Percentiles rank a stretch among this genome's conserved stretches.
Evolutionary conservation across 805 yeast species (phyloP).

Genomic region (Yueomyces sp.): DNA sequence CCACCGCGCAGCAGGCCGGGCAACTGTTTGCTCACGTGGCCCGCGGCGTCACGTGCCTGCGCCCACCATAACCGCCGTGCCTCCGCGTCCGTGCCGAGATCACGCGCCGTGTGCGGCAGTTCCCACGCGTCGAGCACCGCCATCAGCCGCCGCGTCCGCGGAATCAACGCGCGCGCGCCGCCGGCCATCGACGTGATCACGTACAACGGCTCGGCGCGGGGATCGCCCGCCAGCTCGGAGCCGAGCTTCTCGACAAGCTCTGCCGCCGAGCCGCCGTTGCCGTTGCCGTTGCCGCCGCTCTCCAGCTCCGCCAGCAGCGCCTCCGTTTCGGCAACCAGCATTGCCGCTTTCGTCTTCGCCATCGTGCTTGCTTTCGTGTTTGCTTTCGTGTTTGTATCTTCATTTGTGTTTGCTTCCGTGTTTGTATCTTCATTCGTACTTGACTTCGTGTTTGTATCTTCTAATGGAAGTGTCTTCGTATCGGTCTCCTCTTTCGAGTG

Average conservation of each 20-base stretch:
- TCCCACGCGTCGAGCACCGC: conserved; percentile 67
- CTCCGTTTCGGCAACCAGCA: background rate
- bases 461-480: background rate
- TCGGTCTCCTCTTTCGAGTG: background rate
- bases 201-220: conserved; percentile 43
- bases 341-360: background rate
- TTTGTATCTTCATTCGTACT: background rate
- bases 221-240: too few species aligned
- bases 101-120: conserved; percentile 53
- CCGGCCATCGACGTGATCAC: conserved; percentile 80
- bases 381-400: background rate
- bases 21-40: conserved; percentile 17
- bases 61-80: conserved; percentile 80
- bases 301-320: too few species aligned
- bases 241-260: too few species aligned
- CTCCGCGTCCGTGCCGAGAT: conserved; percentile 75
- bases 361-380: background rate
- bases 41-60: conserved; percentile 49
- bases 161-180: conserved; percentile 64
- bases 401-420: background rate
- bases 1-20: conserved; percentile 81
- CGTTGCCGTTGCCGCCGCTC: too few species aligned
- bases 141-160: conserved; percentile 61
- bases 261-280: too few species aligned
- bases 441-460: background rate